Conservation (phyloP, 306 rosid genomes). For the Medicago truncatula region DNA sequence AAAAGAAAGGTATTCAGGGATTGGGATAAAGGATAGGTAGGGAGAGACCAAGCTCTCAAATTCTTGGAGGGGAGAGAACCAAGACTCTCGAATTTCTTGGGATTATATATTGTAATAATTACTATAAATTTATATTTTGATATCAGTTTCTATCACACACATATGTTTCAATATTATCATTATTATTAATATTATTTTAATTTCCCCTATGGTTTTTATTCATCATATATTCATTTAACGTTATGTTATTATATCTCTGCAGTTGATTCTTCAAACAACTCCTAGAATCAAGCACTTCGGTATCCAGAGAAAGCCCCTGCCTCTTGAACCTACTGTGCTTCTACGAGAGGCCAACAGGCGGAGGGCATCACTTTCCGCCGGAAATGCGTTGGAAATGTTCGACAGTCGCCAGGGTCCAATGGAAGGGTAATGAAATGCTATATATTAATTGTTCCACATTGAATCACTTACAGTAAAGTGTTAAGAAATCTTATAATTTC, state of each 20-base stretch:
- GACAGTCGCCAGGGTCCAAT: conserved; percentile 63
- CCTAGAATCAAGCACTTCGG: conserved; percentile 76
- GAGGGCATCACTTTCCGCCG: conserved; percentile 97
- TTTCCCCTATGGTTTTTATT: conserved; percentile 19
- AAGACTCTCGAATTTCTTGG: too few species aligned
- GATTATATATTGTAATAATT: too few species aligned
- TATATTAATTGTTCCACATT: conserved; percentile 38
- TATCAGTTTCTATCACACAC: not conserved
- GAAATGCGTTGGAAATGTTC: conserved; percentile 77
- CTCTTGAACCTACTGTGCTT: conserved; percentile 93
- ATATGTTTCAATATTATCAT: not conserved
- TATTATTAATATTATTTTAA: conserved; percentile 6
- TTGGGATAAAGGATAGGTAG: too few species aligned
- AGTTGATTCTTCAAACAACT: conserved; percentile 86
- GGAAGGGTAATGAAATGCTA: conserved; percentile 71
- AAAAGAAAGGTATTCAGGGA: too few species aligned
- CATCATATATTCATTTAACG: conserved; percentile 4
- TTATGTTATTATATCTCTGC: conserved; percentile 40
- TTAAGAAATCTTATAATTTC: conserved; percentile 15
- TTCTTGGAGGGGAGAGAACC: too few species aligned
- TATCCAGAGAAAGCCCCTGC: conserved; percentile 86
- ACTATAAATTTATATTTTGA: too few species aligned
- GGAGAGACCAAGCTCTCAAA: too few species aligned
- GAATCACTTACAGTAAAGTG: conserved; percentile 33
- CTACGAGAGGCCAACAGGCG: conserved; percentile 95